Percentiles rank a stretch among this genome's conserved stretches.
Conservation (phyloP, 1,139 yeast genomes). For the Sugiyamaella japonica region DNA sequence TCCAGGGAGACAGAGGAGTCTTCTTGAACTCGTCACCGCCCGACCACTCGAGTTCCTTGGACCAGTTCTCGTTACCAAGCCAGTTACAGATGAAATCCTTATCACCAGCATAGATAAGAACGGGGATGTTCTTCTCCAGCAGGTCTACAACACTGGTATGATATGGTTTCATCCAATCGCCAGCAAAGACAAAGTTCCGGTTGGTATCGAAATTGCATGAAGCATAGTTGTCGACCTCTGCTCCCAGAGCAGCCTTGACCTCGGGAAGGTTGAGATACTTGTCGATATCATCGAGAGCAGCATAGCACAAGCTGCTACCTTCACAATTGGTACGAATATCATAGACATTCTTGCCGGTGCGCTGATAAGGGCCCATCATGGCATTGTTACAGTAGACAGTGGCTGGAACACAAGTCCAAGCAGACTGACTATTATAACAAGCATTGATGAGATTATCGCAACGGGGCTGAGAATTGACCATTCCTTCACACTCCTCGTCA, state of each 20-base stretch:
- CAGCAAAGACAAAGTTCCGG: slow-evolving; percentile 54
- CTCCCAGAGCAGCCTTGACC: slow-evolving; percentile 62
- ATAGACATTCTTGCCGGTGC: slow-evolving; percentile 66
- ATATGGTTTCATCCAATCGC: slow-evolving; percentile 68
- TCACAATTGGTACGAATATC: slow-evolving; percentile 66
- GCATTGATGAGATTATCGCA: slow-evolving; percentile 53
- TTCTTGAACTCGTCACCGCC: slow-evolving; percentile 41
- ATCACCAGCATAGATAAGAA: slow-evolving; percentile 84
- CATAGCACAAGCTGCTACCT: slow-evolving; percentile 56
- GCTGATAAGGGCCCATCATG: slow-evolving; percentile 53
- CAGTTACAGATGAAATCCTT: slow-evolving; percentile 89
- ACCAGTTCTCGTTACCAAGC: slow-evolving; percentile 85
- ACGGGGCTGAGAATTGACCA: slow-evolving; percentile 56
- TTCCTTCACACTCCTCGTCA: slow-evolving; percentile 59
- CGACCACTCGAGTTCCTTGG: slow-evolving; percentile 64
- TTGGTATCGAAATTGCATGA: slow-evolving; percentile 61
- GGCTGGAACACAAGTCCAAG: slow-evolving; percentile 55
- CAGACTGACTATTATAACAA: slow-evolving; percentile 61
- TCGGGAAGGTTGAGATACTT: slow-evolving; percentile 58
- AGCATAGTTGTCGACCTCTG: slow-evolving; percentile 54
- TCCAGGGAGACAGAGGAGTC: slow-evolving; percentile 43
- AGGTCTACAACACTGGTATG: slow-evolving; percentile 60
- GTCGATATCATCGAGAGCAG: slow-evolving; percentile 54
- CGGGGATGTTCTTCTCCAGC: slow-evolving; percentile 63
- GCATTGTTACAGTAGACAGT: slow-evolving; percentile 72